Evolutionary conservation across 495 filamentous ascomycete species (phyloP).

Genomic region (Penicillium canescens): DNA sequence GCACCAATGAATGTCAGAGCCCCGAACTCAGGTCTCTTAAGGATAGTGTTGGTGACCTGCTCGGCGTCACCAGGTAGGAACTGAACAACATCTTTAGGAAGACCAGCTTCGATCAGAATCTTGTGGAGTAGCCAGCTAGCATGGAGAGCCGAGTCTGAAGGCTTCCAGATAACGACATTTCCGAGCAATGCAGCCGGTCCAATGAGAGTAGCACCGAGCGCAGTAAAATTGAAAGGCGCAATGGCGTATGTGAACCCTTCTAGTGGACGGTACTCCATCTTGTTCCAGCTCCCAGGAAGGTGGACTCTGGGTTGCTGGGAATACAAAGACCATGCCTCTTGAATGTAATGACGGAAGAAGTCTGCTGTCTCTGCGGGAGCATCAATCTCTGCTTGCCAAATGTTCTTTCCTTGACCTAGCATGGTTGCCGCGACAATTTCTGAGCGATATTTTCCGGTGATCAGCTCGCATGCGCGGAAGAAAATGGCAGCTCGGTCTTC

Average conservation of each 20-base stretch:
- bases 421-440: slow-evolving; percentile 91
- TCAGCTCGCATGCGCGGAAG: slow-evolving; percentile 84
- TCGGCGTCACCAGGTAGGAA: slow-evolving; percentile 78
- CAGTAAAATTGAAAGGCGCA: slow-evolving; percentile 62
- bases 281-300: slow-evolving; percentile 64
- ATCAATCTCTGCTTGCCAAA: slow-evolving; percentile 96
- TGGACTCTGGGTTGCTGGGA: slow-evolving; percentile 66
- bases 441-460: slow-evolving; percentile 85
- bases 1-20: slow-evolving; percentile 80
- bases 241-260: slow-evolving; percentile 63
- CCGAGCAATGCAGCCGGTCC: slow-evolving; percentile 75
- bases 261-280: slow-evolving; percentile 73
- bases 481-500: slow-evolving; percentile 87
- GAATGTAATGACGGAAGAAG: slow-evolving; percentile 78
- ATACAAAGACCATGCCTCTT: slow-evolving; percentile 72
- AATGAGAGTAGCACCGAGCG: slow-evolving; percentile 76
- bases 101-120: slow-evolving; percentile 78
- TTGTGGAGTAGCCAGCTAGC: slow-evolving; percentile 75
- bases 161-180: slow-evolving; percentile 88
- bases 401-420: slow-evolving; percentile 93
- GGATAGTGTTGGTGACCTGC: slow-evolving; percentile 67
- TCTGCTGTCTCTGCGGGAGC: slow-evolving; percentile 85
- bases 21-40: slow-evolving; percentile 67
- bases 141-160: slow-evolving; percentile 72
- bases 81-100: slow-evolving; percentile 77